Evolutionary conservation across 1,284 basidiomycete species (phyloP).

Genomic region (Leccinum holopus): DNA sequence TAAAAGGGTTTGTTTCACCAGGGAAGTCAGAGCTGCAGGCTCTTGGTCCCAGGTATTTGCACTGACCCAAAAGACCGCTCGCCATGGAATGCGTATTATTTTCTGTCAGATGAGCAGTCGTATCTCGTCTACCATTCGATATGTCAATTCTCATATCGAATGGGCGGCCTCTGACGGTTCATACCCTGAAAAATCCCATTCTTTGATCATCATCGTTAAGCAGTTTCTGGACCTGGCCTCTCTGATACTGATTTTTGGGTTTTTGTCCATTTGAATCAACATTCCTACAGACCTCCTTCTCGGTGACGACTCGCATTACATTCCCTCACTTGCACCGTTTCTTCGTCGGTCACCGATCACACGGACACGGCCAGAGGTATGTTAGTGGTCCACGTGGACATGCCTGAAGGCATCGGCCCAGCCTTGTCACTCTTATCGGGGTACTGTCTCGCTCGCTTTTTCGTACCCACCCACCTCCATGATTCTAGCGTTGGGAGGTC

Average conservation of each 20-base stretch:
- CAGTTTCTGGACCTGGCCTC: background rate
- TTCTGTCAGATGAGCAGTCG: background rate
- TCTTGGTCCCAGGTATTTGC: background rate
- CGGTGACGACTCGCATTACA: background rate
- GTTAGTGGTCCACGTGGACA: background rate
- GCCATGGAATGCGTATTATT: background rate
- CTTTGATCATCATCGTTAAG: no score
- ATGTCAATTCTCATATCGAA: background rate
- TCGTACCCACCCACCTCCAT: background rate
- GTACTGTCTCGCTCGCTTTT: background rate
- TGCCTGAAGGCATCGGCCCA: background rate
- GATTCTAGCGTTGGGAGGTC: background rate
- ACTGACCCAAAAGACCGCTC: background rate
- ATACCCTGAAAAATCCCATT: background rate
- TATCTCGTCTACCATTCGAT: background rate
- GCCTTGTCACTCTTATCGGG: background rate
- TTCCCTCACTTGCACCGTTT: background rate
- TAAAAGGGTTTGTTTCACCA: background rate
- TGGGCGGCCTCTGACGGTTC: background rate
- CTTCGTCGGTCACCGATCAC: background rate
- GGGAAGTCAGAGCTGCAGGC: background rate
- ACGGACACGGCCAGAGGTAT: background rate
- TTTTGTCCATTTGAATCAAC: background rate
- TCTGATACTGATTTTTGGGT: background rate
- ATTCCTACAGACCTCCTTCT: no score